Conservation (phyloP, 805 yeast species). For the Suhomyces emberorum region DNA sequence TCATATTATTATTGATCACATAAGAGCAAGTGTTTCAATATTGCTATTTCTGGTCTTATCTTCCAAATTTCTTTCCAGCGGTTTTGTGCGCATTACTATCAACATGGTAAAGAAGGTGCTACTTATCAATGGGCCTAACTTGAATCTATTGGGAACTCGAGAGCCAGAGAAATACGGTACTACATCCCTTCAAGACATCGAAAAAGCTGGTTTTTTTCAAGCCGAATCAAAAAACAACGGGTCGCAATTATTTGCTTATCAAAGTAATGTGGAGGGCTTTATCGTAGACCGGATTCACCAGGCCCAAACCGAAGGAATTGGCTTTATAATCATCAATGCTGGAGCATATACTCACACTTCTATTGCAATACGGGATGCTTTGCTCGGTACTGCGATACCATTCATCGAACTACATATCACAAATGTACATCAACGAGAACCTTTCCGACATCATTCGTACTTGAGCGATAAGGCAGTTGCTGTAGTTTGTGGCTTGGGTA, state of each 20-base stretch:
- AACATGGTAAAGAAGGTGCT: conserved; percentile 41
- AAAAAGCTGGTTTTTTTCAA: conserved; percentile 35
- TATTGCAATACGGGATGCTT: conserved; percentile 49
- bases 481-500: conserved; percentile 42
- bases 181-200: conserved; percentile 42
- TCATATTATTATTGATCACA: no score
- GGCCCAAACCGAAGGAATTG: conserved; percentile 41
- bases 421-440: conserved; percentile 50
- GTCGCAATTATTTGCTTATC: conserved; percentile 33
- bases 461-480: conserved; percentile 49
- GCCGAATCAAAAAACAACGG: conserved; percentile 28
- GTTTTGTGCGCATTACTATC: no score
- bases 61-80: no score
- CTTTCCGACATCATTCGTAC: conserved; percentile 48
- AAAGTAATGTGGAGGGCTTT: conserved; percentile 46
- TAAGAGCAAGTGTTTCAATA: no score
- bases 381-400: conserved; percentile 47
- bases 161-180: conserved; percentile 53
- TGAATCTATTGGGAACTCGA: conserved; percentile 46
- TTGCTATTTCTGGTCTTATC: no score
- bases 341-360: conserved; percentile 55
- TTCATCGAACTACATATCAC: conserved; percentile 50
- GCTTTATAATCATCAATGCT: conserved; percentile 47
- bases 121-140: conserved; percentile 48
- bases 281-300: conserved; percentile 47